phyloP scores from a whole-genome alignment of 345 rosid genomes.

The Acer negundo region DNA sequence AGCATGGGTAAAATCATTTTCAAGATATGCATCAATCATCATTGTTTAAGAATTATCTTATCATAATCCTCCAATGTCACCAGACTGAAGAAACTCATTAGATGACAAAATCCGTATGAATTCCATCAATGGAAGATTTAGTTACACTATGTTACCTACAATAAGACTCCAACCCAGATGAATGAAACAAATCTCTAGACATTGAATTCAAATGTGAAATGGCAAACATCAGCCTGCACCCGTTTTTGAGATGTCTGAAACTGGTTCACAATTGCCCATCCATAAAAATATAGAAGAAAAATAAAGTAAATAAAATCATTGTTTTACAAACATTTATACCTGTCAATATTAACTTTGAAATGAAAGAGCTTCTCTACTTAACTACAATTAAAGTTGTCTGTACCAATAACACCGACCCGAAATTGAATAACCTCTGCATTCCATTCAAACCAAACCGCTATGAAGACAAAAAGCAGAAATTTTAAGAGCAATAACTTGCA shows the following conservation, averaged over 20 bases:
- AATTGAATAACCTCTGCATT: slow-evolving; percentile 15
- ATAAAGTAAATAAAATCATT: not conserved
- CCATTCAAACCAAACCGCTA: not conserved
- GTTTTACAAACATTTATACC: slow-evolving; percentile 22
- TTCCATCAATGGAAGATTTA: not conserved
- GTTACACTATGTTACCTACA: not conserved
- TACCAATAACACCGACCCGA: slow-evolving; percentile 9
- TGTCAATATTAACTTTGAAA: slow-evolving; percentile 15
- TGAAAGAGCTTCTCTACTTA: slow-evolving; percentile 3
- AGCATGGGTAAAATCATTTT: not conserved
- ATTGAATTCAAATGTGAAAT: not conserved
- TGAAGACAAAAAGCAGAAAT: not conserved
- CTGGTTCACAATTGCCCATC: not conserved
- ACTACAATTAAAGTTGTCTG: slow-evolving; percentile 8
- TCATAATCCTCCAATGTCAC: not conserved
- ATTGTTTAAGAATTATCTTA: not conserved
- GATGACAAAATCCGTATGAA: not conserved
- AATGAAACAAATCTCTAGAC: not conserved
- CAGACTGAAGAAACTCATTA: not conserved
- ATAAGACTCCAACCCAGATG: not conserved
- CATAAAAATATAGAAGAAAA: not conserved
- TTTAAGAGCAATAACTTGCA: not conserved
- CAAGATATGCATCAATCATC: not conserved
- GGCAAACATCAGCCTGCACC: not conserved
- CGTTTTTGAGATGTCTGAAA: too few species aligned